These are phyloP conservation scores for Emiliania huxleyi DNA, from an alignment of 78 protist genomes.

Conservation along the genomic window DNA sequence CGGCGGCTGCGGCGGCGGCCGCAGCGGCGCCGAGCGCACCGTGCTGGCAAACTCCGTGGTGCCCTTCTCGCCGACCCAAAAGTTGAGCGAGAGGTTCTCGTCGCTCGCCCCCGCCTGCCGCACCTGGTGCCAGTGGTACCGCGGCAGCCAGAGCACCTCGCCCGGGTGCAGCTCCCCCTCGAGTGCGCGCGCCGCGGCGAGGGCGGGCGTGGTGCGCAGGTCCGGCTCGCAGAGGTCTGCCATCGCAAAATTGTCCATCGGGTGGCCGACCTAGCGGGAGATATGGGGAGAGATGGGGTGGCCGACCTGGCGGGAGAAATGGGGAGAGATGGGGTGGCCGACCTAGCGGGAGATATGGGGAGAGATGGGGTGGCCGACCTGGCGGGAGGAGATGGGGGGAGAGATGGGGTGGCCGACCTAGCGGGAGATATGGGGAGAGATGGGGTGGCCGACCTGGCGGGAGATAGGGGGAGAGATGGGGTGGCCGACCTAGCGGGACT, in stretches of 20 bases:
- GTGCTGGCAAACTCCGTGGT: background rate
- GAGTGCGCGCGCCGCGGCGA: background rate
- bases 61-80: background rate
- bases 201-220: background rate
- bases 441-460: too few relatives aligned
- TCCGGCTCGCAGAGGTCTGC: background rate
- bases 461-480: too few relatives aligned
- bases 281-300: too few relatives aligned
- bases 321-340: too few relatives aligned
- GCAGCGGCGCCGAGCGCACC: background rate
- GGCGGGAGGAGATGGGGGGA: too few relatives aligned
- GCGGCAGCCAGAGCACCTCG: slow-evolving; percentile 11
- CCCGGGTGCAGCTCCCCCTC: background rate
- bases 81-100: background rate
- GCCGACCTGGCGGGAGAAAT: too few relatives aligned
- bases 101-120: background rate
- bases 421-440: too few relatives aligned
- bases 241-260: background rate
- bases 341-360: too few relatives aligned
- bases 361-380: too few relatives aligned
- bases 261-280: background rate
- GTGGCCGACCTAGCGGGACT: too few relatives aligned
- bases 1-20: background rate
- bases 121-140: background rate
- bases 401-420: too few relatives aligned